A percentile compares a stretch with the other conserved stretches of the same genome.
Conservation (phyloP, 2,329 filamentous ascomycete species). For the Pseudopithomyces chartarum region DNA sequence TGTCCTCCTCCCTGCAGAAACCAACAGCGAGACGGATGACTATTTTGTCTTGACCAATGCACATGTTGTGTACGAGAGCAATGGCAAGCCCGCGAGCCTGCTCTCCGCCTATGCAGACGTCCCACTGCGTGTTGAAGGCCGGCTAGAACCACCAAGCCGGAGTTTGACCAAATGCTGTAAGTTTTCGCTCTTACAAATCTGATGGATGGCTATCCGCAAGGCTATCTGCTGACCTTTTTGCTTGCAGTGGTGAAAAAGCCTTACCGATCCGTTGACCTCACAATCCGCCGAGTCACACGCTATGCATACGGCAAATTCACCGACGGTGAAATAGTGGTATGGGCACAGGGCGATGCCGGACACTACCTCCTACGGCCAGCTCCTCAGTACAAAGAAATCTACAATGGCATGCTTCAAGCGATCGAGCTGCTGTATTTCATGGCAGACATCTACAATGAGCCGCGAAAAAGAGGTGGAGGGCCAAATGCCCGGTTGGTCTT, state of each 20-base stretch:
- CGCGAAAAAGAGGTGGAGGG: slow-evolving; percentile 47
- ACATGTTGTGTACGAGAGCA: slow-evolving; percentile 62
- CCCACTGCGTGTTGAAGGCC: slow-evolving; percentile 66
- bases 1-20: slow-evolving; percentile 49
- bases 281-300: slow-evolving; percentile 58
- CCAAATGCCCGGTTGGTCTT: slow-evolving; percentile 47
- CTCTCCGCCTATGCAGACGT: slow-evolving; percentile 64
- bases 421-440: slow-evolving; percentile 68
- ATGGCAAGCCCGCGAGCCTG: slow-evolving; percentile 60
- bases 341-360: slow-evolving; percentile 67
- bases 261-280: slow-evolving; percentile 50
- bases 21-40: slow-evolving; percentile 51
- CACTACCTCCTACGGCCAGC: slow-evolving; percentile 72
- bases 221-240: slow-evolving; percentile 13
- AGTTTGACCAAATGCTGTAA: slow-evolving; percentile 36
- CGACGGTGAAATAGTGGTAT: slow-evolving; percentile 63
- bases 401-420: slow-evolving; percentile 65
- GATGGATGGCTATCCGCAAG: neutral
- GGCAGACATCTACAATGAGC: slow-evolving; percentile 59
- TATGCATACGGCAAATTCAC: slow-evolving; percentile 60
- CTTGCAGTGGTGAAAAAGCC: slow-evolving; percentile 39
- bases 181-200: slow-evolving; percentile 7
- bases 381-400: slow-evolving; percentile 61
- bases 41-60: slow-evolving; percentile 68
- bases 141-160: slow-evolving; percentile 50